Evolutionary conservation across 495 filamentous ascomycete species (phyloP), one percentile per base, ranked within the genome.

Genomic region (Xylaria acuta): DNA sequence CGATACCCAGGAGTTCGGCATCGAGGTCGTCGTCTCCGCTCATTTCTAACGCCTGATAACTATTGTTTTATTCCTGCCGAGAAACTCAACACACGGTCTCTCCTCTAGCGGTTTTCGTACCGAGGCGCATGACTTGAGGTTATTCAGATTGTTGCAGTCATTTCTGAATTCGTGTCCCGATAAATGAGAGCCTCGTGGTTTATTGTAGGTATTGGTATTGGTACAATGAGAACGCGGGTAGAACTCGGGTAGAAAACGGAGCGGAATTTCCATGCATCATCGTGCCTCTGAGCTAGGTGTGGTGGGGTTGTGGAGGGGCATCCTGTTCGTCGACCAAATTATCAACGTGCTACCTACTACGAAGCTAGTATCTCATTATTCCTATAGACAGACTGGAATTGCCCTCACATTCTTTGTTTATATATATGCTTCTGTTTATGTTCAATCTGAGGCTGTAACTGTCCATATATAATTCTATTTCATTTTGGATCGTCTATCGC

Each of bases 1-100:
- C 75, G 60, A 84, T 83, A 66, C 63, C 69, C 36, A 85, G 69
- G 41, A 84, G 81, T 45, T 77, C 82, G 34, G 77, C 53, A 22
- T 77, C 71, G 30, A 78, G 72, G 32, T 78, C 76, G 41, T 77
- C 72, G 56, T 78, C 73, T 38, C 43, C 68, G 32, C n/a, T 70
- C 68, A 64, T 70, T 34, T 69, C 20, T 3, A 38, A 9, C 14
- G 0, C 22, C 38, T 25, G 18, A 5, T 43, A 11, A 41, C 18
- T 12, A 9, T 30, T 32, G 6, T 9, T n/a, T 41, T 40, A n/a
- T 30, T 40, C 43, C 34, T 51, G 14, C 16, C 18, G n/a, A 5
- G 54, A 9, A 5, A 12, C 12, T 59, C 40, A 12, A 1, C 6
- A 11, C 1, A 9, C 22, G 1, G 36, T 54, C 34, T 51, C 32